Conservation (phyloP, 768 basidiomycete species). For the Calvatia gigantea region DNA sequence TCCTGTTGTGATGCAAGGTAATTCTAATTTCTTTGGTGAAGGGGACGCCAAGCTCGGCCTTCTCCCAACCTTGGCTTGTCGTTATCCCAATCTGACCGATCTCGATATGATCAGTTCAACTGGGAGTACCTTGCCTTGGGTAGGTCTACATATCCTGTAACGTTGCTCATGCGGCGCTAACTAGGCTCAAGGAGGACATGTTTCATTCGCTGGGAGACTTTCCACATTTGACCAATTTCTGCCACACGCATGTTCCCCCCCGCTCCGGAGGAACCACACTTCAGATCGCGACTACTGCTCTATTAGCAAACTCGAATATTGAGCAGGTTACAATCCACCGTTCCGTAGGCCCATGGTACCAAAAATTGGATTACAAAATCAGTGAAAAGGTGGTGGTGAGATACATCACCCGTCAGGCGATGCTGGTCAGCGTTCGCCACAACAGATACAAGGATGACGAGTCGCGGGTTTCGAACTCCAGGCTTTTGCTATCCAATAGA, state of each 20-base stretch:
- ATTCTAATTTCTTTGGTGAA: background rate
- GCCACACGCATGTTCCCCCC: background rate
- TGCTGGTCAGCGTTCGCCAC: background rate
- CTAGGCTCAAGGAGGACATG: background rate
- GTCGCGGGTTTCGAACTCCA: background rate
- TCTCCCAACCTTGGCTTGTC: background rate
- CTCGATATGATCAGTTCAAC: background rate
- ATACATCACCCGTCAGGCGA: background rate
- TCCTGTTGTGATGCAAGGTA: too few species aligned
- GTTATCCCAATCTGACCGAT: background rate
- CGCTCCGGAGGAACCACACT: background rate
- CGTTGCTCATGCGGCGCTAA: background rate
- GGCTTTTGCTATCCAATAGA: background rate
- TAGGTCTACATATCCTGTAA: background rate
- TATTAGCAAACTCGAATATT: background rate
- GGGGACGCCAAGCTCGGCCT: background rate
- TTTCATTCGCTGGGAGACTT: background rate
- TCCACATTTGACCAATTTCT: background rate
- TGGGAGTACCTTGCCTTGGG: constrained; percentile 7
- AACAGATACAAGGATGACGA: background rate
- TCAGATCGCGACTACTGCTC: background rate
- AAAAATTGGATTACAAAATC: background rate
- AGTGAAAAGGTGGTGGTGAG: constrained; percentile 1
- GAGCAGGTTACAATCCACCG: background rate
- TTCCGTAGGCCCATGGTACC: background rate